phyloP scores from a whole-genome alignment of 495 filamentous ascomycete genomes.

The Tetracladium marchalianum region DNA sequence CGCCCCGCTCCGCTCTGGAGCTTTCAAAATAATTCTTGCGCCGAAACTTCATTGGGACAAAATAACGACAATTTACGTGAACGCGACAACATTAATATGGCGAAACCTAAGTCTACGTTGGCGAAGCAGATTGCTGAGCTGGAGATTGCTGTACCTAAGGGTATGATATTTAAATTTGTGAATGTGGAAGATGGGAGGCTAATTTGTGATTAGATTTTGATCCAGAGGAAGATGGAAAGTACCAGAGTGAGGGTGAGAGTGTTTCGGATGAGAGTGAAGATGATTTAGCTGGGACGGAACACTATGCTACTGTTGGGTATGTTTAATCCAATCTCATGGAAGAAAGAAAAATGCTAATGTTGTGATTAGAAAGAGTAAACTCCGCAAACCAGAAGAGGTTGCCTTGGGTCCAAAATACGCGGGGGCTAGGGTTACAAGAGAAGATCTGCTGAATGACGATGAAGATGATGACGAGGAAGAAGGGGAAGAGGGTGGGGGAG shows the following conservation, averaged over 20 bases:
- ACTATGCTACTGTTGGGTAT: conserved; percentile 77
- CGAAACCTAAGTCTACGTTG: conserved; percentile 34
- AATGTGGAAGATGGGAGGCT: background rate
- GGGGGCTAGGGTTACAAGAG: conserved; percentile 68
- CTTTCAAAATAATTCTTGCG: conserved; percentile 7
- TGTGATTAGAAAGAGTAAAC: conserved; percentile 61
- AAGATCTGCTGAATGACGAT: conserved; percentile 46
- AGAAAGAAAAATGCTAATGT: conserved; percentile 10
- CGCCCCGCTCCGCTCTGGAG: conserved; percentile 5
- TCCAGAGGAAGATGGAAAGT: conserved; percentile 60
- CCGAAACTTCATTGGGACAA: conserved; percentile 4
- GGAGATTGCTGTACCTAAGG: conserved; percentile 50
- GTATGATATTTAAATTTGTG: conserved; percentile 25
- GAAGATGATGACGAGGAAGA: conserved; percentile 31
- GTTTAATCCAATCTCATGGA: conserved; percentile 12
- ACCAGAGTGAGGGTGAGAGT: conserved; percentile 32
- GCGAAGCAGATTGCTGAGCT: conserved; percentile 58
- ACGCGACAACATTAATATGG: conserved; percentile 14
- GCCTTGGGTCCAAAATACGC: conserved; percentile 71
- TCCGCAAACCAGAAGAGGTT: conserved; percentile 60
- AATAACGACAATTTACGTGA: background rate
- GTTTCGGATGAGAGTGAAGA: conserved; percentile 44
- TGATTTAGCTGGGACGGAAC: conserved; percentile 55
- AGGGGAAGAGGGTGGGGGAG: conserved; percentile 20
- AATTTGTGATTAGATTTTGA: conserved; percentile 59